Conservation (phyloP, 306 rosid species). For the Acacia acuminata region DNA sequence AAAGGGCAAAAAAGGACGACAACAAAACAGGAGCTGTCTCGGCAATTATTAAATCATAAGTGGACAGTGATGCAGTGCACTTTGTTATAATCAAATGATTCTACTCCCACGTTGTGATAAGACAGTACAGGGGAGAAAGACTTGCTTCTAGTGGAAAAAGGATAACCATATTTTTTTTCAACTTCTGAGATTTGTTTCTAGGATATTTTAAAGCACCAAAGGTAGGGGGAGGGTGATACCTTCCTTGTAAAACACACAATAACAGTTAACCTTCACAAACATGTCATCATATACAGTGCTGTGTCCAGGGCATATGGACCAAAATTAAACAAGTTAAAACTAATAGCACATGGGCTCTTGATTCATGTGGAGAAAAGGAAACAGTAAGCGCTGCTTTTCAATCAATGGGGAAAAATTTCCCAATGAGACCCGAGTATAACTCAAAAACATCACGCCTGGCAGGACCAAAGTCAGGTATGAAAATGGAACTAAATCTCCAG, state of each 20-base stretch:
- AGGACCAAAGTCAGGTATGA: not conserved
- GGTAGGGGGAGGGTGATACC: not conserved
- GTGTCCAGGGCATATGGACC: not conserved
- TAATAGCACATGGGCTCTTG: not conserved
- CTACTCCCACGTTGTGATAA: not conserved
- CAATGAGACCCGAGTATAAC: not conserved
- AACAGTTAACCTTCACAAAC: not conserved
- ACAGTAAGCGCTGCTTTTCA: not conserved
- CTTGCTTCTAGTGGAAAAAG: not conserved
- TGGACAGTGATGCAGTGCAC: not conserved
- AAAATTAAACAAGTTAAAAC: not conserved
- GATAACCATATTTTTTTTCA: not conserved
- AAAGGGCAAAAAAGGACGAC: not conserved
- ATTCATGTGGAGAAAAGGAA: not conserved
- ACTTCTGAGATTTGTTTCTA: not conserved
- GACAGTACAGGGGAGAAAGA: not conserved
- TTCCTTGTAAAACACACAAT: not conserved
- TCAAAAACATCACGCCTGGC: not conserved
- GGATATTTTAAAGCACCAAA: not conserved
- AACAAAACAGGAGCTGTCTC: not conserved
- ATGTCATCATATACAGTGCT: not conserved
- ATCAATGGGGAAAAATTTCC: not conserved
- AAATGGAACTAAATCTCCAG: not conserved
- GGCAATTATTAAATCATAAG: not conserved
- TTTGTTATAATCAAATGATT: not conserved